phyloP scores from a whole-genome alignment of 2,329 filamentous ascomycete genomes.

The Claviceps humidiphila region DNA sequence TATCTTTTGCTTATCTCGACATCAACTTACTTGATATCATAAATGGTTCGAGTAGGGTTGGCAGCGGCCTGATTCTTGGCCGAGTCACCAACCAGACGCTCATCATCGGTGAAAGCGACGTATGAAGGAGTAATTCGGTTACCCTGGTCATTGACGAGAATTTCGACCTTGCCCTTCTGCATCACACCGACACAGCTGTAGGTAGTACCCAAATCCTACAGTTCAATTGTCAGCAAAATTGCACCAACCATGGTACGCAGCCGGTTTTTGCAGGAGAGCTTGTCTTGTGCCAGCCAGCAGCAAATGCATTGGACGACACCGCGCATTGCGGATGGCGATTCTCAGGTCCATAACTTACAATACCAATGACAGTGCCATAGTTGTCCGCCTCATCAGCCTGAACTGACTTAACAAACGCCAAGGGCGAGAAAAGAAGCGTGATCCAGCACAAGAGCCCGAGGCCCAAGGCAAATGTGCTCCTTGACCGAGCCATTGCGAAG shows the following conservation, averaged over 20 bases:
- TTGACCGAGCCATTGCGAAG: conserved; percentile 40
- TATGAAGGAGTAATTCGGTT: conserved; percentile 94
- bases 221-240: neutral
- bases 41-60: conserved; percentile 67
- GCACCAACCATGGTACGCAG: neutral
- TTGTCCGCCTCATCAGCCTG: conserved; percentile 60
- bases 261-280: neutral
- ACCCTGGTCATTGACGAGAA: conserved; percentile 92
- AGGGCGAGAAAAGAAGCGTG: conserved; percentile 73
- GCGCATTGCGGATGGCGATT: too few relatives aligned
- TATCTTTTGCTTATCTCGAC: too few relatives aligned
- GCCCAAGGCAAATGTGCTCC: conserved; percentile 60
- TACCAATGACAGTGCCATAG: conserved; percentile 86
- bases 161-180: conserved; percentile 90
- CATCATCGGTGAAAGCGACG: conserved; percentile 93
- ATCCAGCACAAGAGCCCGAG: conserved; percentile 89
- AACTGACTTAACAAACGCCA: conserved; percentile 72
- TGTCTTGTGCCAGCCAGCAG: neutral
- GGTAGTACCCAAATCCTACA: conserved; percentile 71
- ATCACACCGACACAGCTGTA: conserved; percentile 88
- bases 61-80: conserved; percentile 88
- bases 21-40: conserved; percentile 63
- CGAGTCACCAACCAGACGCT: conserved; percentile 92
- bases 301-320: neutral
- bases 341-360: conserved; percentile 38